Conservation (phyloP, 2,329 filamentous ascomycete genomes). For the Sporothrix curviconia region DNA sequence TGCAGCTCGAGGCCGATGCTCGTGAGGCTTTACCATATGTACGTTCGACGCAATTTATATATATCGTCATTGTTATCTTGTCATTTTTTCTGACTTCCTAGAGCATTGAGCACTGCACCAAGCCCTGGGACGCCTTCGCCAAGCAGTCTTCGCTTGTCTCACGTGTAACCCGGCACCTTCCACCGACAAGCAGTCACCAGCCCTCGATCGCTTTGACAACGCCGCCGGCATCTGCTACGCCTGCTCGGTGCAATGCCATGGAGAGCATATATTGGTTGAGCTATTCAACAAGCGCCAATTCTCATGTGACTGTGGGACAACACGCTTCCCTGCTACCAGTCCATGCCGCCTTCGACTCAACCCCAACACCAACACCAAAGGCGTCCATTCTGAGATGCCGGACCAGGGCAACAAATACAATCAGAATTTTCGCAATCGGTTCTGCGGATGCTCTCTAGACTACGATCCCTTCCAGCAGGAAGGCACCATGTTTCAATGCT, state of each 20-base stretch:
- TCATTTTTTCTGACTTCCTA: constrained; percentile 35
- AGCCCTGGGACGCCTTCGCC: constrained; percentile 79
- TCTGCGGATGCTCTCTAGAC: constrained; percentile 81
- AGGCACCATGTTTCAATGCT: constrained; percentile 96
- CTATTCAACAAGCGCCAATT: constrained; percentile 95
- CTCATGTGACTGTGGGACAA: constrained; percentile 92
- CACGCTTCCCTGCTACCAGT: constrained; percentile 61
- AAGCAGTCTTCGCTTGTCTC: constrained; percentile 84
- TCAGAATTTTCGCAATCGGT: constrained; percentile 87
- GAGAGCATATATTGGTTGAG: constrained; percentile 89
- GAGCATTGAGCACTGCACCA: constrained; percentile 92
- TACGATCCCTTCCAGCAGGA: constrained; percentile 88
- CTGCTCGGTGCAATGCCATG: constrained; percentile 93
- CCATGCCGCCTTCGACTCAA: constrained; percentile 74
- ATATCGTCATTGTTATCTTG: too few species aligned
- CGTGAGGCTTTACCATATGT: constrained; percentile 93
- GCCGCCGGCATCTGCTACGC: constrained; percentile 90
- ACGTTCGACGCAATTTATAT: too few species aligned
- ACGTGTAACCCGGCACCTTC: constrained; percentile 81
- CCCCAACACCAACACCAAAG: constrained; percentile 65
- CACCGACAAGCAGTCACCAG: constrained; percentile 46
- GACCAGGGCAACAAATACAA: constrained; percentile 79
- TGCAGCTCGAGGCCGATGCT: constrained; percentile 88
- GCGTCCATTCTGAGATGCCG: constrained; percentile 71
- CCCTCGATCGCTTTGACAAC: constrained; percentile 37